Base-by-base conservation (phyloP, 1,284 basidiomycete species). In the Tilletia walkeri region DNA sequence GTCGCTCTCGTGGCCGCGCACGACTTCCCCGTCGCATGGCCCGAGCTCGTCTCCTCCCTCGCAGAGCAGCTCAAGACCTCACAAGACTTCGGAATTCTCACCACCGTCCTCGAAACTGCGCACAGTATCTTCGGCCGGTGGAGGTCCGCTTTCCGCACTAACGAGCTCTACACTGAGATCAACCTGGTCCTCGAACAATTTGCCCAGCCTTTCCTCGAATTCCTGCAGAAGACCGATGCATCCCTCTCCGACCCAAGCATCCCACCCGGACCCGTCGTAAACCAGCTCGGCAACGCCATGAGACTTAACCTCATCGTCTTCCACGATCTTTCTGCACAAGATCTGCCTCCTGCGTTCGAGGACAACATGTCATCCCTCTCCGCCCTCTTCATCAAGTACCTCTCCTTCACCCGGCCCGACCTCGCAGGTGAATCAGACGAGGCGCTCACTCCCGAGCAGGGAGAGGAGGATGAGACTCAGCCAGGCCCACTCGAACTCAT, bases 101-200 rank as follows among this genome's bases (percentile, higher is more conserved):
- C 94, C 49, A 92, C 92, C 68, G 92, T 99, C 7, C 88, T 99
- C 48, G 89, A 95, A 78, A 95, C 95, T 0, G 93, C 94, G 0
- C 95, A 98, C 84, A 94, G 93, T 53, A 98, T 99, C 80, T 98
- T 97, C 86, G 88, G 89, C 68, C 89, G 90, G 75, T 99, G 95
- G 95, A 89, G 95, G 68, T 89, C 93, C 4, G 91, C 92, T 78
- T 92, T 95, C 79, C 90, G 94, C 70, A 91, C 92, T 5, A 91
- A 99, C 85, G 84, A 87, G 54, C 89, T 99, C 66, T 99, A 91
- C 86, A 88, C 89, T 2, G 91, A 92, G 80, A 98, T 99, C 87
- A 97, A 96, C 85, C 88, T 92, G 73, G 95, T 98, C 68, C 88
- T 99, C 65, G 87, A 86, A 53, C 90, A 90, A 76, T 96, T 98